Conservation (phyloP, 2,329 filamentous ascomycete species). For the Sporothrix variecibatus region DNA sequence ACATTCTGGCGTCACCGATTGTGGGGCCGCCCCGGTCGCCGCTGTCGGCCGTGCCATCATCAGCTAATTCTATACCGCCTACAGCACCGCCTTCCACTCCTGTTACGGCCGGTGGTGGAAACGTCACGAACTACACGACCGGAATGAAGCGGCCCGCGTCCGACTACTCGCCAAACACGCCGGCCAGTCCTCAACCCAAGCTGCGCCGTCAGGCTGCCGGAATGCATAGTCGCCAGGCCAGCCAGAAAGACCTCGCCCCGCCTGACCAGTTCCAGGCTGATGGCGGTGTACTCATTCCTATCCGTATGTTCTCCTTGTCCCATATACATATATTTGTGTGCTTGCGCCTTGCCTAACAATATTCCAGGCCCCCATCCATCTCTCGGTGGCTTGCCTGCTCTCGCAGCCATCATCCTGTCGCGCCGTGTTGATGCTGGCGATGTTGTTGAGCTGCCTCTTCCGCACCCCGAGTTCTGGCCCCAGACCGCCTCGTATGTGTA, state of each 20-base stretch:
- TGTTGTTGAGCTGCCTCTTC: slow-evolving; percentile 58
- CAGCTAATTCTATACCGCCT: neutral
- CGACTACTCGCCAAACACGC: slow-evolving; percentile 10
- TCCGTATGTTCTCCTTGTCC: slow-evolving; percentile 46
- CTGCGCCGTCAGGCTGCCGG: slow-evolving; percentile 6
- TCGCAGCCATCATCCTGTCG: slow-evolving; percentile 58
- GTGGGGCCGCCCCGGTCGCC: slow-evolving; percentile 22
- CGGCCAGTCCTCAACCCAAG: slow-evolving; percentile 23
- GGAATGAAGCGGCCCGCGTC: slow-evolving; percentile 26
- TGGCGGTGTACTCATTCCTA: slow-evolving; percentile 43
- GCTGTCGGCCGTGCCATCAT: slow-evolving; percentile 20
- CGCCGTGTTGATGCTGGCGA: slow-evolving; percentile 55
- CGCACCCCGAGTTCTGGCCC: slow-evolving; percentile 57
- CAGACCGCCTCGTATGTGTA: slow-evolving; percentile 59
- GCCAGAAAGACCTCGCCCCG: slow-evolving; percentile 17
- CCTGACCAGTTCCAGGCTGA: slow-evolving; percentile 19
- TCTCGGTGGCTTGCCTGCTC: slow-evolving; percentile 52
- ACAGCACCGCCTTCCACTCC: neutral
- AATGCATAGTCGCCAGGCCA: slow-evolving; percentile 18
- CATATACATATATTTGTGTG: neutral
- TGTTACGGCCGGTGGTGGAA: neutral
- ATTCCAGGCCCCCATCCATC: slow-evolving; percentile 48
- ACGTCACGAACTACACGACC: neutral
- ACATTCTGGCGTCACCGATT: slow-evolving; percentile 26
- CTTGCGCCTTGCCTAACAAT: neutral